Base-by-base conservation (phyloP, 495 filamentous ascomycete genomes). In the Oidiodendron maius region DNA sequence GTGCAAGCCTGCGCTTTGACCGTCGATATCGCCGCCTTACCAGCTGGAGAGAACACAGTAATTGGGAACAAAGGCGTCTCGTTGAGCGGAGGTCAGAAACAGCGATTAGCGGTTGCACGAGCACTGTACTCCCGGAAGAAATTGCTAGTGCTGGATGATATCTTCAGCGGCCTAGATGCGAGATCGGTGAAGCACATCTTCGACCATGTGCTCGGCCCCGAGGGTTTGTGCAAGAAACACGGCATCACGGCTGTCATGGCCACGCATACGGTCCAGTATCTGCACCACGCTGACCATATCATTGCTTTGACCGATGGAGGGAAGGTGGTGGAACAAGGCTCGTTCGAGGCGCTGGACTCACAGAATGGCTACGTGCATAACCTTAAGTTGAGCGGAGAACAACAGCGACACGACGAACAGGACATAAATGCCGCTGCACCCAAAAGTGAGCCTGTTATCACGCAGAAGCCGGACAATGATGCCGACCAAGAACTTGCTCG, bases 181-280 rank as follows among this genome's bases (percentile, higher is more conserved):
- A 66, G 71, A 9, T 84, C 82, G 0, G 80, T 82, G 52, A 70
- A 79, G 20, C 68, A 71, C 15, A 70, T 84, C 25, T 83, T 81
- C 58, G 67, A 76, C 50, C 64, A 60, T 26, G 50, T 84, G 0
- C 58, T 84, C 28, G 76, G 78, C 8, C 48, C 55, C 15, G 53
- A 72, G 12, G 78, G 77, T 4, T 57, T 84, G 3, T 59, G 82
- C 9, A 69, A 75, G 12, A 60, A 68, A 24, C 61, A 69, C 22
- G 59, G 66, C 3, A 60, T 75, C 11, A 80, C 79, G 0, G 69
- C 56, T 0, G 6, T 64, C 3, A n/a, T 60, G 2, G 49, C 47
- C n/a, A 58, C 59, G 20, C 50, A 58, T 36, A 43, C 58, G 36
- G 67, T 71, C 1, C 67, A 70, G 41, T 70, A 71, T 30, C 66